Evolutionary conservation across 495 filamentous ascomycete species (phyloP).

Genomic region (Bathelium albidoporum): DNA sequence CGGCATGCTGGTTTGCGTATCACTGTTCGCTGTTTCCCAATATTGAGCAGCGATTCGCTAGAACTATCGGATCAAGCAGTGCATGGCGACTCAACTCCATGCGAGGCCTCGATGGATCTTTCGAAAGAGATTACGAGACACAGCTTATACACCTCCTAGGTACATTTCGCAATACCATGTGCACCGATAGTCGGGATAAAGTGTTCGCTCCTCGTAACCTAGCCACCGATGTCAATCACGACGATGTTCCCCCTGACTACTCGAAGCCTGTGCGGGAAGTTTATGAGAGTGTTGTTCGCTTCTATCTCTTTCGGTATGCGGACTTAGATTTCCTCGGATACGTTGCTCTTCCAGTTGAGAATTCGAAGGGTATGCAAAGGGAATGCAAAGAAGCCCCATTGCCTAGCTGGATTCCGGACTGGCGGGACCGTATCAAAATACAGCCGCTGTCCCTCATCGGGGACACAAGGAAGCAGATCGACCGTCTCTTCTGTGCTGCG

Average conservation of each 20-base stretch:
- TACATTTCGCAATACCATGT: background rate
- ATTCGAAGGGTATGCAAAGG: background rate
- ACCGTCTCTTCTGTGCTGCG: background rate
- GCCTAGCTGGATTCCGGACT: background rate
- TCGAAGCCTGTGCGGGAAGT: background rate
- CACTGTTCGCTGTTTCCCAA: background rate
- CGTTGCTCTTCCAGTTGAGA: background rate
- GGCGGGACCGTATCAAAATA: background rate
- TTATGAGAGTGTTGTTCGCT: constrained; percentile 1
- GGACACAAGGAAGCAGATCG: background rate
- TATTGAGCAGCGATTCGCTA: background rate
- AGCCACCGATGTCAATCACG: constrained; percentile 1
- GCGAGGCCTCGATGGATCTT: background rate
- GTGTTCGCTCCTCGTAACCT: constrained; percentile 1
- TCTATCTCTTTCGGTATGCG: background rate
- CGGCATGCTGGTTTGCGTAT: background rate
- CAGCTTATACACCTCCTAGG: background rate
- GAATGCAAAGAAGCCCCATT: background rate
- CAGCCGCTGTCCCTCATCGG: background rate
- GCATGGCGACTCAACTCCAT: background rate
- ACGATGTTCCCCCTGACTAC: background rate
- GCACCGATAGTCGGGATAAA: constrained; percentile 3
- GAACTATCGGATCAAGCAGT: background rate
- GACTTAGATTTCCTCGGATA: background rate
- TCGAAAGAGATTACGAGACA: background rate